phyloP scores from a whole-genome alignment of 192 early-diverging fungal genomes.

The Coemansia sp. region DNA sequence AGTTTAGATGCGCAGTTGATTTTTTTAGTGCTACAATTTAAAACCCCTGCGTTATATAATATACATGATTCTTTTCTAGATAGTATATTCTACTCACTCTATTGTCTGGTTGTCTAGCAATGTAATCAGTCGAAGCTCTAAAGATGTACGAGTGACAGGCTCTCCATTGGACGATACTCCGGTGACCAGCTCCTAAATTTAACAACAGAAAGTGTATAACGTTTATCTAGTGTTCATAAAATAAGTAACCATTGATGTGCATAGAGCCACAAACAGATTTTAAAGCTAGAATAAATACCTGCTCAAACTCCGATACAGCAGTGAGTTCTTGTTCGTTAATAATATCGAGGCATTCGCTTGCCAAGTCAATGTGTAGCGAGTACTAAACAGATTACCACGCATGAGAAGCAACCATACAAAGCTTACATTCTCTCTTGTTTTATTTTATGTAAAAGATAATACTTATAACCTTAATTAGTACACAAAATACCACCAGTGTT shows the following conservation, averaged over 20 bases:
- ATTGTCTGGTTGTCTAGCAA: constrained; percentile 36
- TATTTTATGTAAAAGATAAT: too few species aligned
- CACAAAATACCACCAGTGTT: background rate
- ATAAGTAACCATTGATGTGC: too few species aligned
- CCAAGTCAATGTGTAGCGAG: constrained; percentile 55
- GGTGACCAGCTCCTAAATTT: constrained; percentile 35
- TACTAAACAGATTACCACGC: constrained; percentile 29
- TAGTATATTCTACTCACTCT: constrained; percentile 25
- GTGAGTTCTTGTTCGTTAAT: constrained; percentile 31
- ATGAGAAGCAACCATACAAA: background rate
- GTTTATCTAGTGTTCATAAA: background rate
- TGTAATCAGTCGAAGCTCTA: constrained; percentile 42
- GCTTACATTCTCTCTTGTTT: background rate
- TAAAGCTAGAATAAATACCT: constrained; percentile 26
- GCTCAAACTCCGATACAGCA: constrained; percentile 50
- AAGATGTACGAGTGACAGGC: constrained; percentile 13
- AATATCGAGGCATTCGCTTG: constrained; percentile 44
- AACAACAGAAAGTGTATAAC: background rate
- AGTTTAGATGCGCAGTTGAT: background rate
- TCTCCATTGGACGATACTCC: constrained; percentile 10
- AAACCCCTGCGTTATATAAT: too few species aligned
- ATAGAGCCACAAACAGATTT: too few species aligned
- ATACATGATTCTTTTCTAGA: too few species aligned
- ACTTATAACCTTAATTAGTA: too few species aligned
- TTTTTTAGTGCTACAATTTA: background rate